phyloP scores from a whole-genome alignment of 768 basidiomycete genomes.

The Glaciozyma antarctica region DNA sequence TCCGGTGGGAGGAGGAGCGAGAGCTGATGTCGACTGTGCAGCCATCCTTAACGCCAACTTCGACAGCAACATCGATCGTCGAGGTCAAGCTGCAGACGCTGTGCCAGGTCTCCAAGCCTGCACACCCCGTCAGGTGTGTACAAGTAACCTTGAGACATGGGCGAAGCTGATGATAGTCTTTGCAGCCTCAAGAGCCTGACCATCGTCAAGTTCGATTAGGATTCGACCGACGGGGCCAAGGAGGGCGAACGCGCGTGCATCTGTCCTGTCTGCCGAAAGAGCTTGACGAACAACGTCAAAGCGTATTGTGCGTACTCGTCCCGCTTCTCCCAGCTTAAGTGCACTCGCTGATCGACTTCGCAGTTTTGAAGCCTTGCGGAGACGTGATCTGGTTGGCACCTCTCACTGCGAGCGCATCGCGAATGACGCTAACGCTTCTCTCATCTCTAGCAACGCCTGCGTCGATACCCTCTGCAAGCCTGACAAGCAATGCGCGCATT shows the following conservation, averaged over 20 bases:
- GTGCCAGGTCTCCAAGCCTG: constrained; percentile 69
- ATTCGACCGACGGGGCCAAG: constrained; percentile 24
- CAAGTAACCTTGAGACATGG: neutral
- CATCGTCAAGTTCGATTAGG: constrained; percentile 66
- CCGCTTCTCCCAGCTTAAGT: neutral
- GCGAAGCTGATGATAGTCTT: constrained; percentile 3
- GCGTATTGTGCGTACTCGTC: constrained; percentile 52
- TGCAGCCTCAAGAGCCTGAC: constrained; percentile 69
- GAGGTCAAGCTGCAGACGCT: constrained; percentile 65
- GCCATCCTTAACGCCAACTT: constrained; percentile 24
- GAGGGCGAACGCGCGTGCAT: constrained; percentile 44
- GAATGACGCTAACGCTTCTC: neutral
- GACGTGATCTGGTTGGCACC: constrained; percentile 63
- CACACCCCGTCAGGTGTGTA: constrained; percentile 62
- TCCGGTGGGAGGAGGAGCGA: neutral
- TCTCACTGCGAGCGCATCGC: neutral
- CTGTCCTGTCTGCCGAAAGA: constrained; percentile 81
- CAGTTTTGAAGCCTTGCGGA: constrained; percentile 76
- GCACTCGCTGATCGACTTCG: neutral
- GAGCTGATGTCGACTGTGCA: neutral
- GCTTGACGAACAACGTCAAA: constrained; percentile 64
- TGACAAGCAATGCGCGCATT: constrained; percentile 65
- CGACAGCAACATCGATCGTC: constrained; percentile 13
- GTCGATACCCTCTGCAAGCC: constrained; percentile 68
- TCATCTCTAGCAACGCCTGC: constrained; percentile 53